Evolutionary conservation across 176 grass and related monocot genomes (phyloP).

Genomic region (Puya raimondii): DNA sequence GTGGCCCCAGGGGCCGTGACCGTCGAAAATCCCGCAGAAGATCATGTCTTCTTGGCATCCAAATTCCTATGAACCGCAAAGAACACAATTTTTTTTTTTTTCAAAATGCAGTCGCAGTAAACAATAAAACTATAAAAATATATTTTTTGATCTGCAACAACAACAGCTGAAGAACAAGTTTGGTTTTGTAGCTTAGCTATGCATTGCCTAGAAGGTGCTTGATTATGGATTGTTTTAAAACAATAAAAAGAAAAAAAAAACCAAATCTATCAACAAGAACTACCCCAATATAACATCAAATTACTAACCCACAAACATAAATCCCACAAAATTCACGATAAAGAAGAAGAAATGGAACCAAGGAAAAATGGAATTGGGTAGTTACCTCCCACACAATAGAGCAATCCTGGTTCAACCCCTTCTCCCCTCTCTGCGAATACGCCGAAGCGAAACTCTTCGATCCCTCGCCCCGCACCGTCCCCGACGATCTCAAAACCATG

Average conservation of each 20-base stretch:
- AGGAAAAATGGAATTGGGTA: too few species aligned
- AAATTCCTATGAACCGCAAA: constrained; percentile 42
- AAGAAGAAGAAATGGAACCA: too few species aligned
- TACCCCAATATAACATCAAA: too few species aligned
- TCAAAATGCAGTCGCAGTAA: background rate
- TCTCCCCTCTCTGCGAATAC: constrained; percentile 87
- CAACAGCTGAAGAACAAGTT: background rate
- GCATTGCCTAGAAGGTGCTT: too few species aligned
- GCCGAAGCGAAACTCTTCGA: constrained; percentile 70
- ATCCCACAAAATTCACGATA: too few species aligned
- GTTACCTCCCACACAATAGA: constrained; percentile 84
- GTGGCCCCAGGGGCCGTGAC: constrained; percentile 87
- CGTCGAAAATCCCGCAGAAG: constrained; percentile 89
- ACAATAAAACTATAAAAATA: too few species aligned
- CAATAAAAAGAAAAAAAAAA: too few species aligned
- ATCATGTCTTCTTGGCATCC: constrained; percentile 61
- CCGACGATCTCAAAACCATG: constrained; percentile 53
- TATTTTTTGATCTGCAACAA: background rate
- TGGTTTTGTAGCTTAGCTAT: too few species aligned
- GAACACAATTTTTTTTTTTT: background rate
- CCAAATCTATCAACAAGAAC: too few species aligned
- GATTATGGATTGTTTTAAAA: too few species aligned
- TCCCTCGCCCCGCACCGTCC: constrained; percentile 39
- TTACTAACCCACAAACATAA: too few species aligned
- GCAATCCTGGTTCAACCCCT: constrained; percentile 88